Base-by-base conservation (phyloP, 306 rosid genomes). In the Morella rubra region DNA sequence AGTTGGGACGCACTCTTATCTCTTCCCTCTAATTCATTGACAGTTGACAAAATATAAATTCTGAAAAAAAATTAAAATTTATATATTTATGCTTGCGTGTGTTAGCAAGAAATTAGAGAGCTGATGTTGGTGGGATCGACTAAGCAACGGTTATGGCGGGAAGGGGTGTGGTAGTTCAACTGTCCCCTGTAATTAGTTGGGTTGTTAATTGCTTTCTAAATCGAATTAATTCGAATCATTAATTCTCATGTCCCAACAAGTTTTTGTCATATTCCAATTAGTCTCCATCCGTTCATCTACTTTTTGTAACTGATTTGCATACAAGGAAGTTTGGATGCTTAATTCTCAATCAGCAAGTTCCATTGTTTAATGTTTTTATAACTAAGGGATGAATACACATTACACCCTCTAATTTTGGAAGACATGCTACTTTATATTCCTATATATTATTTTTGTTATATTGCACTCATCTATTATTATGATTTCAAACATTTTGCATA, bases 1-100 rank as follows among this genome's bases (percentile, higher is more conserved):
- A 62, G 73, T 81, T 71, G 61, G 41, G 73, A 16, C 14, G 77
- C 77, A 53, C 37, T 76, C 70, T 47, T 10, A 3, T 58, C 8
- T 27, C 6, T 61, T 32, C 20, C 44, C 44, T 32, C 44, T 6
- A 32, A 32, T 24, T 24, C 27, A 0, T 24, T 24, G 10, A 22
- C 22, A 6, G 14, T 56, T 58, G 64, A 58, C 37, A 58, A 20
- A 8, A 22, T 58, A 7, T 8, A 58, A 58, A 8, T 20, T 5
- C 22, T 19, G 9, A 9, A 8, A 18, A 58, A 7, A 19, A n/a
- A n/a, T n/a, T n/a, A n/a, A 55, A 16, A 19, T 6, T 7, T 6
- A 18, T 18, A 54, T 32, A 32, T 32, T 32, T 32, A 32, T 32
- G 3, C 3, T 32, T 32, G 3, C 37, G 37, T 32, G 37, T 3